Base-by-base conservation (phyloP, 2,329 filamentous ascomycete species). In the Scedosporium apiospermum region DNA sequence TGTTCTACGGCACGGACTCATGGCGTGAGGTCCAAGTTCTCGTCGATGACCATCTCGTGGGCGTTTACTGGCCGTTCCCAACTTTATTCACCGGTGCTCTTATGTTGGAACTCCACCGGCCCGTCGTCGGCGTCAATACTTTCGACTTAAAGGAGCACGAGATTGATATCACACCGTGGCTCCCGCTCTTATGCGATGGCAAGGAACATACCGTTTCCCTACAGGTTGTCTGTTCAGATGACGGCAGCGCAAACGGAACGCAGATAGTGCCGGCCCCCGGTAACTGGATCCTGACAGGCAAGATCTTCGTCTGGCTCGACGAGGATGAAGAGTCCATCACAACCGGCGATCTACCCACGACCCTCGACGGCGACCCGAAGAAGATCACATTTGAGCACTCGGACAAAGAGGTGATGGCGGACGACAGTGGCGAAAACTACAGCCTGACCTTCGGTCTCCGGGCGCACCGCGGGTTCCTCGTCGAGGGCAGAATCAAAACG, bases 51-150 rank as follows among this genome's bases (percentile, higher is more conserved):
- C 75, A 81, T 18, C 73, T 93, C 23, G 89, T 88, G 1, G 91
- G 90, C 2, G 85, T 92, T 1, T 82, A 85, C 38, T 95, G 89
- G 89, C 91, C 91, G 1, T 93, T 90, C 68, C 90, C 90, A 0
- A 81, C 91, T 18, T 87, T 96, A 58, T 93, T 93, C 68, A 93
- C 91, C 0, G 91, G 91, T 2, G 90, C 90, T 1, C 80, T 96
- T 5, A 87, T 88, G 1, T 90, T 90, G 4, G 85, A 85, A 1
- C 80, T 95, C 46, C 91, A 92, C 82, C 80, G 89, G 6, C 91
- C 91, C 0, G 81, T 95, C 62, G 90, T 90, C 2, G 90, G 90
- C 1, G 84, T 89, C 21, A 87, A 95, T 68, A 85, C 89, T 0
- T 95, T 91, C 70, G 90, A 95, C 69, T 77, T 96, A 26, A 79